phyloP scores from a whole-genome alignment of 202 grass and related monocot genomes.

The Cymbopogon flexuosus region DNA sequence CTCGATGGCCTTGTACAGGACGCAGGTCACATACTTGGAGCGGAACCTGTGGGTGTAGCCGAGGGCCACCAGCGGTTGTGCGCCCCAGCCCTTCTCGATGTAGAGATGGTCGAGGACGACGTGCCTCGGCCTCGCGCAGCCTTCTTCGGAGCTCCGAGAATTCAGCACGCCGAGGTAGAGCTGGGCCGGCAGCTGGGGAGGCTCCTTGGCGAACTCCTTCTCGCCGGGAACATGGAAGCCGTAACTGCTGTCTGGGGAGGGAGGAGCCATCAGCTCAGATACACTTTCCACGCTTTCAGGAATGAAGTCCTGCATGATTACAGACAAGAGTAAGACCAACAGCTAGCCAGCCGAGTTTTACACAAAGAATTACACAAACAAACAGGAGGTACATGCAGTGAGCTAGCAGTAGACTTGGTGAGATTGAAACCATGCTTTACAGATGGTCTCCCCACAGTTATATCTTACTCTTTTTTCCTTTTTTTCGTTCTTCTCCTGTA shows the following conservation, averaged over 20 bases:
- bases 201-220: slow-evolving; percentile 78
- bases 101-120: slow-evolving; percentile 76
- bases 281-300: slow-evolving; percentile 65
- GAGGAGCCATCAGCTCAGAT: slow-evolving; percentile 57
- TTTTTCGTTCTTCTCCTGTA: background rate
- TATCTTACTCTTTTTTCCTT: too few relatives aligned
- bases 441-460: background rate
- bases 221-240: slow-evolving; percentile 49
- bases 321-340: background rate
- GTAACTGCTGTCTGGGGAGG: slow-evolving; percentile 66
- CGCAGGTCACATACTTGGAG: slow-evolving; percentile 63
- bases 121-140: slow-evolving; percentile 45
- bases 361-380: too few relatives aligned
- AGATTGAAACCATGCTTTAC: background rate
- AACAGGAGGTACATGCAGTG: background rate
- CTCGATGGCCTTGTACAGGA: slow-evolving; percentile 68
- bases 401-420: background rate
- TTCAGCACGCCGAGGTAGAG: slow-evolving; percentile 61
- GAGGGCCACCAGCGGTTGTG: slow-evolving; percentile 59
- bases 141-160: slow-evolving; percentile 36
- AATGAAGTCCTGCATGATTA: slow-evolving; percentile 51
- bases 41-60: slow-evolving; percentile 60
- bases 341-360: background rate
- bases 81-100: slow-evolving; percentile 59
- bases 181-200: slow-evolving; percentile 51